Percentiles rank a stretch among this genome's conserved stretches.
Conservation (phyloP, 2,329 filamentous ascomycete genomes). For the Paecilomyces sp. region DNA sequence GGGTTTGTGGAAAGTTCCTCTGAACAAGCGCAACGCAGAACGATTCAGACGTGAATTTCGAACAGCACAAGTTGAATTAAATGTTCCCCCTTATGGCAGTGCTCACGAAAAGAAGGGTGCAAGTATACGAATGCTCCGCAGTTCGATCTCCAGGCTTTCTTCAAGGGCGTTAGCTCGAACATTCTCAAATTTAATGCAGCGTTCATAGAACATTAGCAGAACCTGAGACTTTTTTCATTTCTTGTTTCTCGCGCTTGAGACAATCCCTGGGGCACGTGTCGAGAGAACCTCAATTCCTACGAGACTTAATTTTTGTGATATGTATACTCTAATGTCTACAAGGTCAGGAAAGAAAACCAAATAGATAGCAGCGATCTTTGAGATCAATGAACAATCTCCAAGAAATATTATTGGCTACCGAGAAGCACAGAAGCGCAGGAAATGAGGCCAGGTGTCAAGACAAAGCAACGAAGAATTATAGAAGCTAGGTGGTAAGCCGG, state of each 20-base stretch:
- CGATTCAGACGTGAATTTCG: neutral
- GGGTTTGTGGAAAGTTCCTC: neutral
- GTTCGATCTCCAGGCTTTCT: neutral
- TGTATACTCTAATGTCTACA: too few species aligned
- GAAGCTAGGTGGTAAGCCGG: constrained; percentile 6
- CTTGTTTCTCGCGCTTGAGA: too few species aligned
- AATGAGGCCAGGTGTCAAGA: too few species aligned
- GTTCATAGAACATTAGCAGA: too few species aligned
- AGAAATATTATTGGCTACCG: neutral
- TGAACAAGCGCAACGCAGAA: neutral
- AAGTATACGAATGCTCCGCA: neutral
- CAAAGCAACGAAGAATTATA: neutral
- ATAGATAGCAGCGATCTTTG: too few species aligned
- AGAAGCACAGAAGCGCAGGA: neutral
- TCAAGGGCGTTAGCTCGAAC: neutral
- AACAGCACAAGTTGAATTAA: neutral
- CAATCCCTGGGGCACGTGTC: too few species aligned
- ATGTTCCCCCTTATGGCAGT: neutral
- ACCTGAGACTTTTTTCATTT: too few species aligned
- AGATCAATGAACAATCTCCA: too few species aligned
- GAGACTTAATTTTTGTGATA: too few species aligned
- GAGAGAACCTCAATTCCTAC: too few species aligned
- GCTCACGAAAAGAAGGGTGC: neutral
- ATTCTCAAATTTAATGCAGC: too few species aligned
- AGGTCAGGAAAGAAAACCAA: too few species aligned